Base-by-base conservation (phyloP, 768 basidiomycete genomes). In the Rickenella mellea region DNA sequence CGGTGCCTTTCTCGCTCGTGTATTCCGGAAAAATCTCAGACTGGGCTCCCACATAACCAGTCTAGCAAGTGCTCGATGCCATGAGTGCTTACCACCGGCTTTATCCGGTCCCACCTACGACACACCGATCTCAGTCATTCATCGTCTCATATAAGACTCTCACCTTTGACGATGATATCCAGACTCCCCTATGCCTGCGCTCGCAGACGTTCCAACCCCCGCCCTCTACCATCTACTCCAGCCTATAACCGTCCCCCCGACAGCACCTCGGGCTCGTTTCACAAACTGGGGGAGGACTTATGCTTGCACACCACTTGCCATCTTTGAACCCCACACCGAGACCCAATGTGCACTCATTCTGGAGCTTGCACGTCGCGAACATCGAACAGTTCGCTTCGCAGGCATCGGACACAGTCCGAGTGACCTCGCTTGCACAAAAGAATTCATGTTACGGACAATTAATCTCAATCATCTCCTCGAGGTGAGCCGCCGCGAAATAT, bases 391-490 rank as follows among this genome's bases (percentile, higher is more conserved):
- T 26, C 78, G 91, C 42, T 84, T 87, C 1, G 83, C 80, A 10
- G 96, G 91, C 10, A 79, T 89, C 12, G 94, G 93, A 2, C 93
- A 97, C 64, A 87, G 84, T 44, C 94, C 94, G 19, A 86, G 82
- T 55, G 94, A 99, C 64, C 70, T 98, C 39, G 86, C 89, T 0
- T 97, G 91, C 63, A 96, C 92, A 0, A 73, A 66, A 40, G 88
- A 80, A 9, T 92, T 76, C 64, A 84, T 97, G 79, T 63, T 98
- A 43, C 72, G 83, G 41, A 86, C 86, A 45, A 78, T 78, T 31
- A 76, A 73, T 53, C 62, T 97, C 41, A 72, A 83, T 59, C 67
- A 71, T 30, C 59, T 94, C 26, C 58, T 93, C 33, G 79, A 87
- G 70, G 94, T 93, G 62, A 60, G 83, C 55, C 44, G 19, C 3